A percentile compares a stretch with the other conserved stretches of the same genome.
These are phyloP conservation scores for Pseudogymnoascus sp. DNA, from an alignment of 2,329 filamentous ascomycete species.

Conservation along the genomic window DNA sequence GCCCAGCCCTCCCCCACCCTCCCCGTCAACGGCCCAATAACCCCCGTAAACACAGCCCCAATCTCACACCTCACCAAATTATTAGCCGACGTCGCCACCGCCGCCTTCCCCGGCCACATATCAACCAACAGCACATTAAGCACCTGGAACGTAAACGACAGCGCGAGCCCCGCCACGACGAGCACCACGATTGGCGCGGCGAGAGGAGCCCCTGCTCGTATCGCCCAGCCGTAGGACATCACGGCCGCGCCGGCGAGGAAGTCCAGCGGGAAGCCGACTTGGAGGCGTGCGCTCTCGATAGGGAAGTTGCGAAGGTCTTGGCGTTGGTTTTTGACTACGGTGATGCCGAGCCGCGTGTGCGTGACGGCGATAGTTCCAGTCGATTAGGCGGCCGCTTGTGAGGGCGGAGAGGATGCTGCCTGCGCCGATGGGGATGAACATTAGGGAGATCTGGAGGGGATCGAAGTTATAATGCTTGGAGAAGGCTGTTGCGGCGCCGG, in stretches of 20 bases:
- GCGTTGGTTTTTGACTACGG: conserved; percentile 47
- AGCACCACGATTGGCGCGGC: conserved; percentile 43
- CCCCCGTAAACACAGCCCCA: conserved; percentile 46
- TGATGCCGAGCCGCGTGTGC: conserved; percentile 46
- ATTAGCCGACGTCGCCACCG: conserved; percentile 49
- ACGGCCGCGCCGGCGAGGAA: conserved; percentile 42
- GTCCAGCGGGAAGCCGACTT: conserved; percentile 45
- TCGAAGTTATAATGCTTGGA: conserved; percentile 51
- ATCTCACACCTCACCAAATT: conserved; percentile 51
- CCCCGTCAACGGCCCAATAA: conserved; percentile 46
- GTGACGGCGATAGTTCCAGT: conserved; percentile 61
- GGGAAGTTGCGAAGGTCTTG: conserved; percentile 44
- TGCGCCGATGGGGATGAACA: conserved; percentile 44
- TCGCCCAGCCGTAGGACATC: conserved; percentile 47
- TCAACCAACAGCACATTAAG: conserved; percentile 49
- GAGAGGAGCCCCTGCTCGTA: conserved; percentile 37
- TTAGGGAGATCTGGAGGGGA: conserved; percentile 48
- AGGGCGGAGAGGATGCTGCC: conserved; percentile 40
- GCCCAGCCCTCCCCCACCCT: conserved; percentile 46
- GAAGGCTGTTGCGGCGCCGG: conserved; percentile 36
- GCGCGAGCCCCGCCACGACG: conserved; percentile 40
- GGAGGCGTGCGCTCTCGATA: conserved; percentile 45
- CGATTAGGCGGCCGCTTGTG: conserved; percentile 49
- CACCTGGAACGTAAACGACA: conserved; percentile 50
- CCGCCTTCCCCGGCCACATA: conserved; percentile 45